These are phyloP conservation scores for Nannochloropsis salina DNA, from an alignment of 108 stramenopile genomes.

Conservation along the genomic window DNA sequence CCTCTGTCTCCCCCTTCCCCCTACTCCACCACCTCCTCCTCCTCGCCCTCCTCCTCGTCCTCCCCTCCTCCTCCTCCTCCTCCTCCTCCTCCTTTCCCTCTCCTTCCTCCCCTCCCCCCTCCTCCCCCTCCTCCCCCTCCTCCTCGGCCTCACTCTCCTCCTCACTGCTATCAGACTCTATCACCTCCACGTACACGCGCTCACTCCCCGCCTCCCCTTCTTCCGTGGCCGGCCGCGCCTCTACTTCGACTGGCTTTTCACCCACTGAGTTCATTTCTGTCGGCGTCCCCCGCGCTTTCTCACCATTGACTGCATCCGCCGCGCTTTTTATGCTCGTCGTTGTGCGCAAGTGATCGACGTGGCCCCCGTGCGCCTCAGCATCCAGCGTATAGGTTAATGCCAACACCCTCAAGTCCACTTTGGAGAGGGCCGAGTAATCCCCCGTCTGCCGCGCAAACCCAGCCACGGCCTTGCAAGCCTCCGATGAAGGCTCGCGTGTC, in stretches of 20 bases:
- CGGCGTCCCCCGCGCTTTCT: neutral
- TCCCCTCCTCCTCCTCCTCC: neutral
- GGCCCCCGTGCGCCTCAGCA: constrained; percentile 46
- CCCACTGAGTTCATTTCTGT: constrained; percentile 29
- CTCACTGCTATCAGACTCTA: neutral
- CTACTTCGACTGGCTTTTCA: constrained; percentile 41
- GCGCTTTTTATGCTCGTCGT: neutral
- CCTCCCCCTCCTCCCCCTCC: constrained; percentile 39
- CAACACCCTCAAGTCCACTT: constrained; percentile 81
- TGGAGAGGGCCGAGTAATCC: constrained; percentile 71
- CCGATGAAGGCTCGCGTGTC: constrained; percentile 26
- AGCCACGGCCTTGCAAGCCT: constrained; percentile 44
- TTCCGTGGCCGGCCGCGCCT: constrained; percentile 40
- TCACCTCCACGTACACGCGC: constrained; percentile 19
- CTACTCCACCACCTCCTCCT: neutral
- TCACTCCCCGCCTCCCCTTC: constrained; percentile 38
- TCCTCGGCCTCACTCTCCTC: constrained; percentile 25
- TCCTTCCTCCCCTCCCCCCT: constrained; percentile 22
- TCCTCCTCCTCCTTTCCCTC: neutral
- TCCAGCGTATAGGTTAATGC: constrained; percentile 82
- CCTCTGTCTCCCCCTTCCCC: too few relatives aligned
- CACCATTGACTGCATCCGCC: neutral
- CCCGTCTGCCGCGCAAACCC: constrained; percentile 85
- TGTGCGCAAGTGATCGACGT: neutral
- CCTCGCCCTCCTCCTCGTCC: constrained; percentile 25